Percentiles rank a stretch among this genome's conserved stretches.
Evolutionary conservation across 2,329 filamentous ascomycete genomes (phyloP).

Genomic region (Pestalotiopsis fici): DNA sequence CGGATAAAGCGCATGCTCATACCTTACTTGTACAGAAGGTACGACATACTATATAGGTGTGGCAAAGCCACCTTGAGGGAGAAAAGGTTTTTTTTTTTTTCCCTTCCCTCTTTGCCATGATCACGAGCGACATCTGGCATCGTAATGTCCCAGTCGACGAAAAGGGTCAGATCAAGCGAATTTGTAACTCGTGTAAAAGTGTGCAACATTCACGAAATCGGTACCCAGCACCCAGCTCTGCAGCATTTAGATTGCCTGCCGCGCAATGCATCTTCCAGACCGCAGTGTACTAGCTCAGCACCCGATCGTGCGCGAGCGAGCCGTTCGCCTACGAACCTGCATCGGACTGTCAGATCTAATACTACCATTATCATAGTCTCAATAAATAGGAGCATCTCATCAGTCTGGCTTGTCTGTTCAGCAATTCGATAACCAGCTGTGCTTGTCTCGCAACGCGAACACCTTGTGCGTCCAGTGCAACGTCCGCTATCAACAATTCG

Average conservation of each 20-base stretch:
- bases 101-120: neutral
- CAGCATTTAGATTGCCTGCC: conserved; percentile 9
- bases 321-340: neutral
- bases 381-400: neutral
- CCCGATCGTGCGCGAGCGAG: neutral
- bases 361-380: neutral
- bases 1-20: neutral
- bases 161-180: neutral
- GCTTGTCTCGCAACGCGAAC: neutral
- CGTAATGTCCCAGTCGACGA: neutral
- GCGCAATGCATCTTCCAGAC: conserved; percentile 3
- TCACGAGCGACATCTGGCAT: neutral
- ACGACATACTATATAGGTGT: neutral
- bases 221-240: neutral
- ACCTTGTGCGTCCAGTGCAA: neutral
- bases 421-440: neutral
- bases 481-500: neutral
- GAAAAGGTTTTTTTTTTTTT: neutral
- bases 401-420: neutral
- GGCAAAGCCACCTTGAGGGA: neutral
- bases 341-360: neutral
- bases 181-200: neutral
- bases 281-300: neutral
- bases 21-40: neutral
- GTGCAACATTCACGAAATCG: neutral